Evolutionary conservation across 768 basidiomycete species (phyloP).

Genomic region (Lentinula sp.): DNA sequence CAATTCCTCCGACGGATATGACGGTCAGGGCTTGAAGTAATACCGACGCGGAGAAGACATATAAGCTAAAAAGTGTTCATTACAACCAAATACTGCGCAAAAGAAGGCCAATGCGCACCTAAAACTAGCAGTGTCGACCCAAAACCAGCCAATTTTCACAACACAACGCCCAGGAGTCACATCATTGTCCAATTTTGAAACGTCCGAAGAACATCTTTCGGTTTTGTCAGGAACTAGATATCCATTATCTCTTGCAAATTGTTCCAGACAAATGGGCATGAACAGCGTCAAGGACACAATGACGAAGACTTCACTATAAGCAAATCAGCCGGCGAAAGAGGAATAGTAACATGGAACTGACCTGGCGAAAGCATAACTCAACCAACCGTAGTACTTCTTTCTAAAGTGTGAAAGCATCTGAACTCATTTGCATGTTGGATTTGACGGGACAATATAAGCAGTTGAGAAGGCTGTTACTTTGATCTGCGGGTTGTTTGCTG

Average conservation of each 20-base stretch:
- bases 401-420: neutral
- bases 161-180: conserved; percentile 56
- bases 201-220: conserved; percentile 39
- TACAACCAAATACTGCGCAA: neutral
- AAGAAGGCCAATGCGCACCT: conserved; percentile 43
- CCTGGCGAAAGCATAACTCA: conserved; percentile 85
- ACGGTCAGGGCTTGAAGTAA: conserved; percentile 90
- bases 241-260: conserved; percentile 88
- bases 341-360: conserved; percentile 13
- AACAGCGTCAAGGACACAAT: conserved; percentile 78
- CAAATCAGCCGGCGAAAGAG: neutral
- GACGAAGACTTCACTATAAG: conserved; percentile 70
- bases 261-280: conserved; percentile 78
- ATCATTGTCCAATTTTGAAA: conserved; percentile 8
- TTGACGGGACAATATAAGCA: neutral
- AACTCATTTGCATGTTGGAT: neutral
- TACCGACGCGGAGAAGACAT: conserved; percentile 84
- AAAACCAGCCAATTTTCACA: conserved; percentile 74
- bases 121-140: conserved; percentile 91
- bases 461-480: neutral
- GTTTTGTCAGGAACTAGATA: conserved; percentile 65
- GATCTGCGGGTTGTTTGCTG: neutral
- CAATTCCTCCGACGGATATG: conserved; percentile 89
- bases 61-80: conserved; percentile 46
- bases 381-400: conserved; percentile 46